phyloP scores from a whole-genome alignment of 106 monocot genomes.

The Acorus gramineus region DNA sequence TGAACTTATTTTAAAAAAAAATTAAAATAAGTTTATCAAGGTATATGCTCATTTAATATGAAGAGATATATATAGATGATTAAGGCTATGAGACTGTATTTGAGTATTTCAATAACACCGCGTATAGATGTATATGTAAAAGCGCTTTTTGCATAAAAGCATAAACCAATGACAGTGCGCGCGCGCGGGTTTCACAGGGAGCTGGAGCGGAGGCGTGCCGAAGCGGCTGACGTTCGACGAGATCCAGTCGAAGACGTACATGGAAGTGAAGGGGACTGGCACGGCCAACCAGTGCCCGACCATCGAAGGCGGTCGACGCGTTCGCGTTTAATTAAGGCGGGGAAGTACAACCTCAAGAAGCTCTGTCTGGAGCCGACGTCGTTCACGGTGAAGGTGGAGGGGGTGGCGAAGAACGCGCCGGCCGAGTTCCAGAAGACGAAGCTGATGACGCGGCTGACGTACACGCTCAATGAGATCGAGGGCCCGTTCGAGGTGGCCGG shows the following conservation, averaged over 20 bases:
- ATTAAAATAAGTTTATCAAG: too few species aligned
- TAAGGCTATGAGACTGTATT: too few species aligned
- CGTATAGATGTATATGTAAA: too few species aligned
- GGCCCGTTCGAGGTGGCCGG: slow-evolving; percentile 79
- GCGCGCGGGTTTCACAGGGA: slow-evolving; percentile 27
- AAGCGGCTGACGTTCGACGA: slow-evolving; percentile 93
- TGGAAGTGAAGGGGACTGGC: slow-evolving; percentile 93
- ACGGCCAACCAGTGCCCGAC: slow-evolving; percentile 98
- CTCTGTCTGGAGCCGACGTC: slow-evolving; percentile 94
- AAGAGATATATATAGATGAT: too few species aligned
- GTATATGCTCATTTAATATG: too few species aligned
- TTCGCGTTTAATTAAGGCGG: slow-evolving; percentile 93
- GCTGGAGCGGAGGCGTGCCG: slow-evolving; percentile 64
- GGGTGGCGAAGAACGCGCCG: slow-evolving; percentile 62
- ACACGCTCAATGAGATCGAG: slow-evolving; percentile 99
- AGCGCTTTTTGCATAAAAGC: too few species aligned
- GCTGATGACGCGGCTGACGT: slow-evolving; percentile 97
- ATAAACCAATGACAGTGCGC: too few species aligned
- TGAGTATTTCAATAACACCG: too few species aligned
- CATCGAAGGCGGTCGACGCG: slow-evolving; percentile 45
- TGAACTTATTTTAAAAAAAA: too few species aligned
- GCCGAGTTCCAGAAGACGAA: slow-evolving; percentile 93
- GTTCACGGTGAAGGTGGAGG: slow-evolving; percentile 91
- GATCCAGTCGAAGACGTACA: slow-evolving; percentile 95
- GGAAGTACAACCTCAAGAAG: slow-evolving; percentile 96